Evolutionary conservation across 148 eudicot genomes (phyloP), one percentile per base, ranked within the genome.

Genomic region (Spergularia marina): DNA sequence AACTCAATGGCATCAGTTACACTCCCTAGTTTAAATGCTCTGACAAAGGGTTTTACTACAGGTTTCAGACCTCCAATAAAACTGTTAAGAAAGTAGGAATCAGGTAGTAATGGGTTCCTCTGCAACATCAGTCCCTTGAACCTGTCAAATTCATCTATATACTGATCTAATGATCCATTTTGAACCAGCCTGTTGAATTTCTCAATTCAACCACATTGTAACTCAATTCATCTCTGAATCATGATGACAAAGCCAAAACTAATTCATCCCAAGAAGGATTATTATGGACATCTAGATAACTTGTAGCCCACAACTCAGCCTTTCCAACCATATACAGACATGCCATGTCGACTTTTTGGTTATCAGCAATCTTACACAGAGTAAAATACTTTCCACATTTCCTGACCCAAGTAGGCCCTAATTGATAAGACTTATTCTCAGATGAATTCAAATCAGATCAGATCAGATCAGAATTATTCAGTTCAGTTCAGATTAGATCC

Each of bases 131-230:
- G 18, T 0, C 54, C 21, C 10, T 44, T 67, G 4, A 67, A 47
- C 1, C 6, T 7, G 30, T 67, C 71, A 44, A 67, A 67, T 9
- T 47, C 14, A 4, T 67, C 71, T 4, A 67, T 23, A 67, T 67
- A 67, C 12, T 67, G 25, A 7, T 44, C 52, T 2, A 67, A 0
- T 17, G 71, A 41, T 1, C 71, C 14, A 2, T 0, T 10, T 47
- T 67, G 71, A 10, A 6, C 5, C 30, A 47, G 18, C 7, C 44
- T 67, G 17, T 67, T 47, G 7, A 67, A 67, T 14, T 67, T 25
- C 20, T 67, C 71, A 2, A 67, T n/a, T n/a, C n/a, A 1, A 69
- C 72, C 14, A 69, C 53, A 69, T 69, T 52, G 4, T 30, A n/a
- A 0, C 58, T n/a, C 0, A 5, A 10, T 4, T 51, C 36, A 69